Percentiles rank a stretch among this genome's conserved stretches.
These are phyloP conservation scores for Fomitopsis betulina DNA, from an alignment of 1,284 basidiomycete species.

Conservation along the genomic window DNA sequence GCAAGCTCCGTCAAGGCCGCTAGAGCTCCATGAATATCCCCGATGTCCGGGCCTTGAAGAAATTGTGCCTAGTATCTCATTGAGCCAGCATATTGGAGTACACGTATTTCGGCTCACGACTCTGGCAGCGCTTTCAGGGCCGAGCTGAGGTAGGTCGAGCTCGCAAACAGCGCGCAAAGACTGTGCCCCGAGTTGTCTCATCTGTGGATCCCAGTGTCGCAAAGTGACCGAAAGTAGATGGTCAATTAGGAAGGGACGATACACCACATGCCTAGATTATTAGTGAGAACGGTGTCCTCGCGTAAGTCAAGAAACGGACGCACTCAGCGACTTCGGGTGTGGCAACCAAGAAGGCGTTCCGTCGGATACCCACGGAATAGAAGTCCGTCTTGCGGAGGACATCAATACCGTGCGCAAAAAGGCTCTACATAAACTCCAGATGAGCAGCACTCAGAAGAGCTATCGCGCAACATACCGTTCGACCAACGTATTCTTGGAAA, in stretches of 20 bases:
- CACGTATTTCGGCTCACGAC: conserved; percentile 38
- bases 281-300: conserved; percentile 3
- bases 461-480: conserved; percentile 59
- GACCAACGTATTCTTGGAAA: conserved; percentile 95
- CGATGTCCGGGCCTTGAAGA: conserved; percentile 62
- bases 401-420: conserved; percentile 94
- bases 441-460: conserved; percentile 7
- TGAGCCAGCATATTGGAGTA: too few species aligned
- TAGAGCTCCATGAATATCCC: conserved; percentile 82
- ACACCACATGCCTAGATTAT: conserved; percentile 56
- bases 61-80: conserved; percentile 42
- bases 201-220: conserved; percentile 85
- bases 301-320: conserved; percentile 23
- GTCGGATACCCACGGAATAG: conserved; percentile 84
- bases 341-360: conserved; percentile 80
- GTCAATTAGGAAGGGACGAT: conserved; percentile 65
- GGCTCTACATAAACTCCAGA: conserved; percentile 41
- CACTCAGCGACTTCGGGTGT: conserved; percentile 85
- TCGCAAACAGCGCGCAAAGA: conserved; percentile 70
- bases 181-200: conserved; percentile 80
- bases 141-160: conserved; percentile 51
- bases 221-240: conserved; percentile 77
- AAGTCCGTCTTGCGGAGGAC: conserved; percentile 92
- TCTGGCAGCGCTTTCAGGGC: conserved; percentile 43
- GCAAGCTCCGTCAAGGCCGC: conserved; percentile 73